Evolutionary conservation across 2,329 filamentous ascomycete species (phyloP).

Genomic region (Ophiocordyceps australis): DNA sequence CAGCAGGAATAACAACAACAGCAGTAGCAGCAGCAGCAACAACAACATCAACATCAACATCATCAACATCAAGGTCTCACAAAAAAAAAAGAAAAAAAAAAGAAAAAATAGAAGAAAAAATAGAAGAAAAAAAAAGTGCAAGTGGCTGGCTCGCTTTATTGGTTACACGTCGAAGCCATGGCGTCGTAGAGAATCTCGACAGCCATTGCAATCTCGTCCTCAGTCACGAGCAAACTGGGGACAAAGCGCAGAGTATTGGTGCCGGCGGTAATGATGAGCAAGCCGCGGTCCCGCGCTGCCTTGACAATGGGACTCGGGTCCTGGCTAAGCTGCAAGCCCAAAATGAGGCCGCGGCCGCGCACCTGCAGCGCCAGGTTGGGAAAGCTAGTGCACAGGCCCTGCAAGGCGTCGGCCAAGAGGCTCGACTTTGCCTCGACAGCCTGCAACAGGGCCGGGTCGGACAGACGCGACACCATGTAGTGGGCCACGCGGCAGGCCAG

Average conservation of each 20-base stretch:
- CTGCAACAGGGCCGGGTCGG: constrained; percentile 50
- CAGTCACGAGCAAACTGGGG: constrained; percentile 64
- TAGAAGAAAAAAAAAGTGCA: neutral
- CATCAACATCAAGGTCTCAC: too few species aligned
- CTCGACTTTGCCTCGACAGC: constrained; percentile 48
- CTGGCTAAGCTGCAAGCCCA: constrained; percentile 66
- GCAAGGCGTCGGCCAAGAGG: constrained; percentile 28
- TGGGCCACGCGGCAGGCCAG: constrained; percentile 71
- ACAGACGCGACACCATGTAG: constrained; percentile 63
- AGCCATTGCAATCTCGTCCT: constrained; percentile 63
- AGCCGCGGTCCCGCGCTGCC: constrained; percentile 69
- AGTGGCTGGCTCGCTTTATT: too few species aligned
- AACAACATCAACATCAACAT: too few species aligned
- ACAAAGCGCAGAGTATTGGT: constrained; percentile 88
- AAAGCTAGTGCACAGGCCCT: constrained; percentile 25
- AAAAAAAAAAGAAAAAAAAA: too few species aligned
- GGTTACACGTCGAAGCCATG: constrained; percentile 24
- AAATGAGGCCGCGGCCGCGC: constrained; percentile 66
- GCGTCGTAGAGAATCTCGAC: constrained; percentile 58
- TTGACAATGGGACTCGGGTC: constrained; percentile 62
- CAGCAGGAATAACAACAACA: too few species aligned
- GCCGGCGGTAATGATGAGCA: constrained; percentile 83
- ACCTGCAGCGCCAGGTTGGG: constrained; percentile 62
- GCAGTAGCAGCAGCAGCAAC: too few species aligned
- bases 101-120: neutral